Conservation (phyloP, 2,329 filamentous ascomycete genomes). For the Phoma sp. region DNA sequence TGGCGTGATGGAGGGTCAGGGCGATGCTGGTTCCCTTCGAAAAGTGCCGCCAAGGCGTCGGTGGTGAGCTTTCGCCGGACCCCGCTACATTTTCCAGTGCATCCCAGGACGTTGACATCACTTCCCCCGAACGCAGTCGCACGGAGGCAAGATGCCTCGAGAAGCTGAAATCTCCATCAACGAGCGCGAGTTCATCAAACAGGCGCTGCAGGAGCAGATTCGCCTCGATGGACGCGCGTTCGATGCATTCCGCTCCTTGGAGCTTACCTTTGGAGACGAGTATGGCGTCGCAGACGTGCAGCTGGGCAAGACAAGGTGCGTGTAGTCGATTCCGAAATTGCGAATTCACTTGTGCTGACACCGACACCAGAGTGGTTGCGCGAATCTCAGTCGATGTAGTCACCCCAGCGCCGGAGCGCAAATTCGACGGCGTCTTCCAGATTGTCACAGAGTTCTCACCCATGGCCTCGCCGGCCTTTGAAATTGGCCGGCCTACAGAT, state of each 20-base stretch:
- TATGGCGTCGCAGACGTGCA: constrained; percentile 88
- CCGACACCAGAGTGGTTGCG: constrained; percentile 71
- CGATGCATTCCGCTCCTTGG: constrained; percentile 79
- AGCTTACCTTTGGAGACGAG: constrained; percentile 85
- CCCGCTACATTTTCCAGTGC: constrained; percentile 36
- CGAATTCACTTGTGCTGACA: constrained; percentile 21
- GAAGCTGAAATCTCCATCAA: constrained; percentile 90
- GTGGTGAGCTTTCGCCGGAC: constrained; percentile 24
- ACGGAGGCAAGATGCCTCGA: constrained; percentile 73
- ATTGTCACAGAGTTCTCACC: constrained; percentile 90
- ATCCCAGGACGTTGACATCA: constrained; percentile 8
- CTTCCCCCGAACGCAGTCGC: constrained; percentile 2
- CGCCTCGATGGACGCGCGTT: constrained; percentile 84
- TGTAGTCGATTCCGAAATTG: not conserved
- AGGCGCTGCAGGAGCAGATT: constrained; percentile 80
- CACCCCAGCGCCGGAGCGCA: constrained; percentile 82
- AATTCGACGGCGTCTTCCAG: constrained; percentile 93
- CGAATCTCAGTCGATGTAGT: constrained; percentile 89
- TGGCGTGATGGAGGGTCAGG: constrained; percentile 13
- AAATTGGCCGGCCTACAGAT: constrained; percentile 82
- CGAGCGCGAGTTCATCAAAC: constrained; percentile 83
- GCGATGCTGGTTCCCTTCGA: constrained; percentile 13
- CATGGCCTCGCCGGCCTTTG: constrained; percentile 89
- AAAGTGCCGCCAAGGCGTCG: constrained; percentile 25
- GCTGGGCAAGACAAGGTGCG: constrained; percentile 86